Conservation (phyloP, 2,329 filamentous ascomycete species). For the Cadophora luteo-olivacea region DNA sequence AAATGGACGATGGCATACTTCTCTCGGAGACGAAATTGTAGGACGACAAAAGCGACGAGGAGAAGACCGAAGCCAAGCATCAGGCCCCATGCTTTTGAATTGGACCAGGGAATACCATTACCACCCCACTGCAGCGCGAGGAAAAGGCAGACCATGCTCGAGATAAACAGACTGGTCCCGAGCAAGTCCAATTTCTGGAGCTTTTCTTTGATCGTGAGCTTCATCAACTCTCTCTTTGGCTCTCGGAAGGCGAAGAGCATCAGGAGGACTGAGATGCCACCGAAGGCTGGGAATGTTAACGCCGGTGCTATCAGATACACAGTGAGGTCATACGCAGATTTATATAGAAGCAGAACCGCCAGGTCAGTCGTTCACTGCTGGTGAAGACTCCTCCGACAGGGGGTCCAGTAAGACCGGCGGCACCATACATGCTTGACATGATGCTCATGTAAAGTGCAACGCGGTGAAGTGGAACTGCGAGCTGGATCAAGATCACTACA, state of each 20-base stretch:
- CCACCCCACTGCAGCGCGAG: slow-evolving; percentile 55
- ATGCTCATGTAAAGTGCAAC: slow-evolving; percentile 18
- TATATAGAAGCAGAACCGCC: slow-evolving; percentile 33
- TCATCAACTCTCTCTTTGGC: slow-evolving; percentile 38
- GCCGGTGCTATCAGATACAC: background rate
- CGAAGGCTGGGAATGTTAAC: slow-evolving; percentile 37
- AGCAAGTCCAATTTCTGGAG: slow-evolving; percentile 52
- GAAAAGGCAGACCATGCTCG: slow-evolving; percentile 49
- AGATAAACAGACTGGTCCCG: slow-evolving; percentile 52
- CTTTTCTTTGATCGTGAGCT: slow-evolving; percentile 49
- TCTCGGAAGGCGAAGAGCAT: slow-evolving; percentile 48
- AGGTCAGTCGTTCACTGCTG: slow-evolving; percentile 28
- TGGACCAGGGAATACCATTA: slow-evolving; percentile 50
- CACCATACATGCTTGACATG: slow-evolving; percentile 24
- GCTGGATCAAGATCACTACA: slow-evolving; percentile 48
- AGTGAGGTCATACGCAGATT: slow-evolving; percentile 39
- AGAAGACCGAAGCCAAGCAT: slow-evolving; percentile 45
- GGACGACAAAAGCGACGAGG: slow-evolving; percentile 44
- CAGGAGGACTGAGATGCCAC: slow-evolving; percentile 46
- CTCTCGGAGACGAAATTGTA: slow-evolving; percentile 50
- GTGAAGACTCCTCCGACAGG: slow-evolving; percentile 45
- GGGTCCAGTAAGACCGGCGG: slow-evolving; percentile 39
- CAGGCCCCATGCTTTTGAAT: slow-evolving; percentile 48
- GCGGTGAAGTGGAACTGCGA: slow-evolving; percentile 14
- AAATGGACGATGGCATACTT: slow-evolving; percentile 42